Base-by-base conservation (phyloP, 192 early-diverging fungal species). In the Rhizophagus clarus region DNA sequence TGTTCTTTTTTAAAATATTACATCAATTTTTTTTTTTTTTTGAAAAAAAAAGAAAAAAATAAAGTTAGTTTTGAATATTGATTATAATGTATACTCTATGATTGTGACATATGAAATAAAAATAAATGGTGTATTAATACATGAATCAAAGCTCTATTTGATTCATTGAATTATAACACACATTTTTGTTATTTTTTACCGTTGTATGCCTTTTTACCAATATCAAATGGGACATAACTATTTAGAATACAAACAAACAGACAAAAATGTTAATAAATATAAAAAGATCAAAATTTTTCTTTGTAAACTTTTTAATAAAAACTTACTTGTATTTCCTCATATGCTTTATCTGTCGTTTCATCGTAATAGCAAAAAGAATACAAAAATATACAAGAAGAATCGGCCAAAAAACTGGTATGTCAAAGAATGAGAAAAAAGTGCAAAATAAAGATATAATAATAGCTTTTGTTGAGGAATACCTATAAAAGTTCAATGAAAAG, bases 381-480 rank as follows among this genome's bases (percentile, higher is more conserved):
- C 96, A 85, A 84, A 98, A 99, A 88, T 99, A 99, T 69, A 98
- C 88, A 85, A 98, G 85, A 37, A 99, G 89, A 81, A 98, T 99
- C 4, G 98, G 98, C 98, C 98, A 99, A 86, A 96, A 99, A 6
- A 99, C 98, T 17, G 98, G 98, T 61, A 99, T 90, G 81, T 99
- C 97, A 82, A 98, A 92, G 66, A 94, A 82, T n/a, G 89, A 74
- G 84, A 96, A 93, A 80, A 97, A 89, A 62, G 96, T 95, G 88
- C 96, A 97, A 45, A 95, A 84, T 61, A 97, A 85, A 17, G 97
- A 92, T 75, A 97, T 91, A 62, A 91, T 49, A 60, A 95, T 91
- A 0, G 96, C 95, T 81, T 93, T 86, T 15, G 94, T 97, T 51
- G 94, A 89, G 72, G 91, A 90, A 84, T 93, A 89, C 95, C 94